Percentiles rank a stretch among this genome's conserved stretches.
Conservation (phyloP, 331 rosid genomes). For the Malus hybrid region DNA sequence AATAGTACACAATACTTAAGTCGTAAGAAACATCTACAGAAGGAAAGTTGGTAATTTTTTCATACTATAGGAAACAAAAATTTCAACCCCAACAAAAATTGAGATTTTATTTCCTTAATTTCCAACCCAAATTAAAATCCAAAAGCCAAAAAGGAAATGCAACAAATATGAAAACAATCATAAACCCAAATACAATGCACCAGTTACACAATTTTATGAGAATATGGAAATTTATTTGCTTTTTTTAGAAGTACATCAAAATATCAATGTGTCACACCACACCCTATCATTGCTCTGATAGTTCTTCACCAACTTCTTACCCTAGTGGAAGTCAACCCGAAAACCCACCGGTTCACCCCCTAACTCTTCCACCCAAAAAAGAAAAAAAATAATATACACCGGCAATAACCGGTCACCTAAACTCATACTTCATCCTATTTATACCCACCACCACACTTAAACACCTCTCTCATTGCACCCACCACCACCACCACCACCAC, state of each 20-base stretch:
- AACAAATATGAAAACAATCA: neutral
- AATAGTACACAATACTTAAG: too few relatives aligned
- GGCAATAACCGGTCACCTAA: conserved; percentile 23
- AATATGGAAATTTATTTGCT: too few relatives aligned
- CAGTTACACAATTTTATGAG: too few relatives aligned
- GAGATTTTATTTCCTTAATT: neutral
- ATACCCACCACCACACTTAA: neutral
- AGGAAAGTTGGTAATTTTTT: neutral
- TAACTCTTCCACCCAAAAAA: neutral
- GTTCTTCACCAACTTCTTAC: too few relatives aligned
- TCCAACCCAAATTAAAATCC: neutral
- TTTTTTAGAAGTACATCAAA: neutral
- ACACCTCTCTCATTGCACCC: too few relatives aligned
- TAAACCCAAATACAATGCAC: neutral
- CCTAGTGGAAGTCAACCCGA: conserved; percentile 16
- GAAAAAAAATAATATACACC: neutral
- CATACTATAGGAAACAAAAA: neutral
- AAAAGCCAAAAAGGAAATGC: neutral
- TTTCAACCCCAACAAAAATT: neutral
- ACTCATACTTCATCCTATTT: conserved; percentile 16
- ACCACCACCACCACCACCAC: too few relatives aligned
- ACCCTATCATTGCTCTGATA: neutral
- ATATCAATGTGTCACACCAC: neutral
- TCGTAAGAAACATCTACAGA: too few relatives aligned
- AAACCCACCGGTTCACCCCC: neutral